Evolutionary conservation across 805 yeast species (phyloP), one percentile per base, ranked within the genome.

Genomic region (Maudiozyma barnettii): DNA sequence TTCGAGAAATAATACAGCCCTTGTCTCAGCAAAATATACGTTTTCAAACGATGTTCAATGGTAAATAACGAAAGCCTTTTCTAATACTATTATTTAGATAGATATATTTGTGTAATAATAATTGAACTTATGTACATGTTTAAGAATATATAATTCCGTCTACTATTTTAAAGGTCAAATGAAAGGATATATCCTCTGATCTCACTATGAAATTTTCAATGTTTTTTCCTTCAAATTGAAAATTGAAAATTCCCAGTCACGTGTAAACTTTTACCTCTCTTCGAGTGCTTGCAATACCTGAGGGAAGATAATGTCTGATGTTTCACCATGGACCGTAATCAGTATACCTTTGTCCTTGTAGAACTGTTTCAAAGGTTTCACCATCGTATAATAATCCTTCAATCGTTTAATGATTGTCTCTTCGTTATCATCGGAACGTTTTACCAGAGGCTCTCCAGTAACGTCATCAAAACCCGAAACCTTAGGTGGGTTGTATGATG

Each of bases 401-500:
- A 91, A 65, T 53, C 98, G 68, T 53, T 75, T 73, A 50, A 76
- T 75, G 57, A 90, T 83, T 0, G 84, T 82, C 50, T 74, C 84
- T 1, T 81, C 82, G 18, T 81, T 84, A 62, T 90, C 98, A 59
- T 90, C 98, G 0, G 81, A 72, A 51, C 98, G 75, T 65, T 88
- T 85, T 16, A 76, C 65, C 48, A 90, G 71, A 2, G 86, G 82
- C 60, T 90, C 97, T 0, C 96, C 96, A 0, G 98, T 90, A 2
- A 88, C 59, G 63, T 90, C 97, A 59, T 90, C 98, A 51, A 67
- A 73, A 33, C 88, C 95, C 0, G 88, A 79, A 1, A 73, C 75
- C 57, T 82, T 82, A 8, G 98, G 98, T 6, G 97, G 96, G 57
- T 85, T 89, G 65, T 88, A 90, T 47, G 86, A 80, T 52, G 85